These are phyloP conservation scores for Anisogramma anomala DNA, from an alignment of 2,329 filamentous ascomycete genomes.

Conservation along the genomic window DNA sequence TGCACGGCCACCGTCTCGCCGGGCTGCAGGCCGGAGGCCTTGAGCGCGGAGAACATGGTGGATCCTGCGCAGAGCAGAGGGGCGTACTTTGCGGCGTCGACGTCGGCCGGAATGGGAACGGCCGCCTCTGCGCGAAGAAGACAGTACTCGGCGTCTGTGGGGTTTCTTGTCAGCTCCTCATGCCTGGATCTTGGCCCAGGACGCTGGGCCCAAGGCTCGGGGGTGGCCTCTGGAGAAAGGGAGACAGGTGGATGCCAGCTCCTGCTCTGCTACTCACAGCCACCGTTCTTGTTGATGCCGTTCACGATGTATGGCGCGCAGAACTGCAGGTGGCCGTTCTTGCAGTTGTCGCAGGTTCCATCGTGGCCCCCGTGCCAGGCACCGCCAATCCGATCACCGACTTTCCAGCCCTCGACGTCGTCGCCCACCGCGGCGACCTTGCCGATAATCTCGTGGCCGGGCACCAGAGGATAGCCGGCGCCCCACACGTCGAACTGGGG, in stretches of 20 bases:
- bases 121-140: conserved; percentile 42
- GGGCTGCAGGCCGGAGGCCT: conserved; percentile 23
- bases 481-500: conserved; percentile 25
- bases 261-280: no score
- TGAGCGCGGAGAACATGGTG: conserved; percentile 33
- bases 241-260: no score
- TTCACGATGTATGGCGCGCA: no score
- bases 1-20: conserved; percentile 25
- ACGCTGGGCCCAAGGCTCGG: no score
- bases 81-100: conserved; percentile 32
- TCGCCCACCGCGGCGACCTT: conserved; percentile 42
- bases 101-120: conserved; percentile 34
- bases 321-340: conserved; percentile 43
- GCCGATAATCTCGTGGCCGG: conserved; percentile 54
- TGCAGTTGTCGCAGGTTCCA: conserved; percentile 38
- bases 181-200: no score
- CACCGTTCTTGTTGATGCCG: no score
- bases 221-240: no score
- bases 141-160: conserved; percentile 40
- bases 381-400: conserved; percentile 39
- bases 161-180: no score
- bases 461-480: conserved; percentile 26
- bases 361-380: conserved; percentile 46
- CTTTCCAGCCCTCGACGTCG: conserved; percentile 40
- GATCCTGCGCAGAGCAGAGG: conserved; percentile 40